Conservation (phyloP, 2,329 filamentous ascomycete genomes). For the Ophiosphaerella korrae region DNA sequence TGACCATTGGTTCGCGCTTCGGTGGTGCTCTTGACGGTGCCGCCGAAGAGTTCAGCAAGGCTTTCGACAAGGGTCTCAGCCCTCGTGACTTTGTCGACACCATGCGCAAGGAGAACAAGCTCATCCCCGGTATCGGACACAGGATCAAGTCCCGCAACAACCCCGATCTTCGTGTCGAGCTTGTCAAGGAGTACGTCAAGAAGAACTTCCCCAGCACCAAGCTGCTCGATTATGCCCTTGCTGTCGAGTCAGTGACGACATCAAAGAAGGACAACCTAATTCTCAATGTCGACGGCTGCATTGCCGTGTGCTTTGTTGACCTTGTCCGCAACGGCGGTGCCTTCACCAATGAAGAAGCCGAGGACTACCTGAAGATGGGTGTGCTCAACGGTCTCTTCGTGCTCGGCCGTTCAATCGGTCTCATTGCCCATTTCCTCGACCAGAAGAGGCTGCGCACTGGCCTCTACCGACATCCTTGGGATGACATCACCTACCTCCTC, state of each 20-base stretch:
- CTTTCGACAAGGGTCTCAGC: slow-evolving; percentile 96
- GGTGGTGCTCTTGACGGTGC: slow-evolving; percentile 98
- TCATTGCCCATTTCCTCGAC: slow-evolving; percentile 99
- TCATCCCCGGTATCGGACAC: slow-evolving; percentile 98
- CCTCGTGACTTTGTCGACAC: slow-evolving; percentile 98
- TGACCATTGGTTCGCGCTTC: slow-evolving; percentile 97
- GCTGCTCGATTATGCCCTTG: slow-evolving; percentile 97
- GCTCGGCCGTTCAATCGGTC: slow-evolving; percentile 92
- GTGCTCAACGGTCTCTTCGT: slow-evolving; percentile 99
- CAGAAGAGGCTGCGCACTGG: slow-evolving; percentile 99
- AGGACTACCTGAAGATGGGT: slow-evolving; percentile 99
- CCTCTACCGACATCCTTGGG: slow-evolving; percentile 97
- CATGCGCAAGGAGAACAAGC: slow-evolving; percentile 99
- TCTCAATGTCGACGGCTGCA: slow-evolving; percentile 96
- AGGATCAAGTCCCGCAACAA: slow-evolving; percentile 99
- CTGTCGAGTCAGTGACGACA: slow-evolving; percentile 96
- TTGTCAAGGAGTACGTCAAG: slow-evolving; percentile 98
- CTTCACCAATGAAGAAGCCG: slow-evolving; percentile 93
- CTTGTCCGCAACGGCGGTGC: slow-evolving; percentile 96
- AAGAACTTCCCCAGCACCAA: slow-evolving; percentile 98
- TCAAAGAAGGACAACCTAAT: slow-evolving; percentile 99
- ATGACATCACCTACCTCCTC: slow-evolving; percentile 50
- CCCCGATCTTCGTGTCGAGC: slow-evolving; percentile 98
- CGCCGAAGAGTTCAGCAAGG: slow-evolving; percentile 97
- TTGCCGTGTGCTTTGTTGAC: slow-evolving; percentile 98